Percentiles rank a stretch among this genome's conserved stretches.
Evolutionary conservation across 768 basidiomycete genomes (phyloP).

Genomic region (Kockovaella imperatae): DNA sequence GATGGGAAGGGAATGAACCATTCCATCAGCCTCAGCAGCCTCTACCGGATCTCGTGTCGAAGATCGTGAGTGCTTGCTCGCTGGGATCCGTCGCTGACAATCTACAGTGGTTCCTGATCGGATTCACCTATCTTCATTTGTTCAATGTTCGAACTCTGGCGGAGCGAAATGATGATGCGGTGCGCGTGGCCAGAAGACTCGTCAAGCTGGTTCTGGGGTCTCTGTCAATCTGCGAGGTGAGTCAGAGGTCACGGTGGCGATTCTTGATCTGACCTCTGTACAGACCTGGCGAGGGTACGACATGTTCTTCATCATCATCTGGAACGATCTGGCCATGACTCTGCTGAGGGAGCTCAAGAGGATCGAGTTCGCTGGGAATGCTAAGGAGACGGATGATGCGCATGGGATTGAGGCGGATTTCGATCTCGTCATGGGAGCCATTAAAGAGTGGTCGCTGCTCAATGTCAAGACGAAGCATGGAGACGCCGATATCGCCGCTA

Average conservation of each 20-base stretch:
- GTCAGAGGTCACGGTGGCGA: not conserved
- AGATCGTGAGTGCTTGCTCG: conserved; percentile 7
- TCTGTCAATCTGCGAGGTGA: conserved; percentile 1
- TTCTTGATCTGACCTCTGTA: conserved; percentile 1
- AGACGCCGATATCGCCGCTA: conserved; percentile 9
- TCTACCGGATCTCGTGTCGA: no score
- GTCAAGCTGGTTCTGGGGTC: conserved; percentile 7
- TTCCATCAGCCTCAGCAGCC: no score
- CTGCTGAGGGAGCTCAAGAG: conserved; percentile 12
- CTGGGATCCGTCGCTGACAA: not conserved
- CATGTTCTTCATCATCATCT: conserved; percentile 9
- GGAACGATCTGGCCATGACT: conserved; percentile 15
- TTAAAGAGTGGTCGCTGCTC: conserved; percentile 7
- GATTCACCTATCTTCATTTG: conserved; percentile 7
- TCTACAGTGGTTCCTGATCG: conserved; percentile 11
- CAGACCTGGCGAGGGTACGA: conserved; percentile 6
- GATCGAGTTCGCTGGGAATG: not conserved
- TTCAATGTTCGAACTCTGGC: conserved; percentile 5
- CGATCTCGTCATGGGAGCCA: conserved; percentile 2
- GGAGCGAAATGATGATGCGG: conserved; percentile 5
- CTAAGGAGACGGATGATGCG: conserved; percentile 1
- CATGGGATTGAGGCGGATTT: conserved; percentile 6
- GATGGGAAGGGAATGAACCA: conserved; percentile 13
- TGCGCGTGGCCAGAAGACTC: conserved; percentile 7
- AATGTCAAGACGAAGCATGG: conserved; percentile 5